These are phyloP conservation scores for Penicillium occitanis DNA, from an alignment of 2,329 filamentous ascomycete species.

Conservation along the genomic window DNA sequence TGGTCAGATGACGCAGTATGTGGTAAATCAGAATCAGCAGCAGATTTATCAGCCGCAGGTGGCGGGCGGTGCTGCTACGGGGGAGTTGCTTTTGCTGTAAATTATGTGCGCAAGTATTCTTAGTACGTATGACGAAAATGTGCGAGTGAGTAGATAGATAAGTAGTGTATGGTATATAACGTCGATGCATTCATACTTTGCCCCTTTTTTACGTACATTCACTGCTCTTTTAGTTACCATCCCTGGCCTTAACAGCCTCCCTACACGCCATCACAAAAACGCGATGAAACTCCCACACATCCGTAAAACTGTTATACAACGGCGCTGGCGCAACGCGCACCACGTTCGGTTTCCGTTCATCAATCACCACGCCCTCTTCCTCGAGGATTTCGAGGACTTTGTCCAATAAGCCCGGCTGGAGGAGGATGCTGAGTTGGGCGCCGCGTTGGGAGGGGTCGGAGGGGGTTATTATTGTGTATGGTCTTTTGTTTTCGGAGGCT, in stretches of 20 bases:
- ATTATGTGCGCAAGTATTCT: background rate
- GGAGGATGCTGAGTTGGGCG: slow-evolving; percentile 73
- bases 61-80: slow-evolving; percentile 64
- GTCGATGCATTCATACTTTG: background rate
- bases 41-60: slow-evolving; percentile 70
- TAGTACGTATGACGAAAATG: background rate
- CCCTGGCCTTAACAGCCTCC: slow-evolving; percentile 30
- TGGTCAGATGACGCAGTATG: slow-evolving; percentile 53
- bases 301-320: slow-evolving; percentile 76
- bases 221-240: background rate
- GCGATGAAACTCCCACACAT: slow-evolving; percentile 64
- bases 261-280: slow-evolving; percentile 54
- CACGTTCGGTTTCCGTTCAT: slow-evolving; percentile 83
- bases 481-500: slow-evolving; percentile 29
- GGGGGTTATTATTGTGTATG: slow-evolving; percentile 69
- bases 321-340: slow-evolving; percentile 81
- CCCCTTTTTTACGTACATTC: background rate
- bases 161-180: slow-evolving; percentile 8
- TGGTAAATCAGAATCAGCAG: slow-evolving; percentile 81
- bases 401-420: slow-evolving; percentile 70
- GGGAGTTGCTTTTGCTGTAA: slow-evolving; percentile 68
- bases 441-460: slow-evolving; percentile 66
- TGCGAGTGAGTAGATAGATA: background rate
- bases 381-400: slow-evolving; percentile 63
- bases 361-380: slow-evolving; percentile 69